These are phyloP conservation scores for Quillaja saponaria DNA, from an alignment of 306 rosid species.

Conservation along the genomic window DNA sequence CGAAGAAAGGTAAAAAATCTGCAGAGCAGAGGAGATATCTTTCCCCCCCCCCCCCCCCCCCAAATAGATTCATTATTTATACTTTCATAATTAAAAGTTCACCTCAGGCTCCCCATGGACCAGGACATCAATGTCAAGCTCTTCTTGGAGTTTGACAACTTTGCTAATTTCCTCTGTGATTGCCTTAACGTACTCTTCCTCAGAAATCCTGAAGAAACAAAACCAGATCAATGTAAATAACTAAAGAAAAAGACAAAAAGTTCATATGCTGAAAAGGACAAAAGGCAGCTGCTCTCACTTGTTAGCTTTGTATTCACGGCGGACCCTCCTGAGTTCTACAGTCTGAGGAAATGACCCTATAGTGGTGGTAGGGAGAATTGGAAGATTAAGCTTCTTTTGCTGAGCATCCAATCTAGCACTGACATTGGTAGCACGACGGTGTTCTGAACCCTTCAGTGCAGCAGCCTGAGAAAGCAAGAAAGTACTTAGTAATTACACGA, in stretches of 20 bases:
- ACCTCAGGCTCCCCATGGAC: slow-evolving; percentile 97
- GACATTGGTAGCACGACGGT: slow-evolving; percentile 66
- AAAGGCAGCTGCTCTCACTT: slow-evolving; percentile 55
- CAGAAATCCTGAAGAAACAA: slow-evolving; percentile 53
- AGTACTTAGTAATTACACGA: no score
- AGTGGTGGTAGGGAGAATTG: slow-evolving; percentile 80
- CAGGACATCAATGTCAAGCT: slow-evolving; percentile 82
- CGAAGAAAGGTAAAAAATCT: no score
- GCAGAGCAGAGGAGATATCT: no score
- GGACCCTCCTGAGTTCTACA: slow-evolving; percentile 69
- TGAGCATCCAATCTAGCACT: slow-evolving; percentile 70
- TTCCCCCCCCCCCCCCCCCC: no score
- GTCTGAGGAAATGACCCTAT: slow-evolving; percentile 91
- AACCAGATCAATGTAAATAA: no score
- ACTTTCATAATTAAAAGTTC: no score
- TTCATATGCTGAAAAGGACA: no score
- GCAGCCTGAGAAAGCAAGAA: slow-evolving; percentile 60
- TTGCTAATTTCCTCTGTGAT: slow-evolving; percentile 76
- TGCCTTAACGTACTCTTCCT: slow-evolving; percentile 56
- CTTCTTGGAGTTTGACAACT: slow-evolving; percentile 86
- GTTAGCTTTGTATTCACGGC: slow-evolving; percentile 79
- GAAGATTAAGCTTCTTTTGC: slow-evolving; percentile 81
- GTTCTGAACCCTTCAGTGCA: slow-evolving; percentile 72
- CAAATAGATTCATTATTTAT: no score
- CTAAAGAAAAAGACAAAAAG: no score